Conservation (phyloP, 805 yeast genomes). For the Kazachstania africana region DNA sequence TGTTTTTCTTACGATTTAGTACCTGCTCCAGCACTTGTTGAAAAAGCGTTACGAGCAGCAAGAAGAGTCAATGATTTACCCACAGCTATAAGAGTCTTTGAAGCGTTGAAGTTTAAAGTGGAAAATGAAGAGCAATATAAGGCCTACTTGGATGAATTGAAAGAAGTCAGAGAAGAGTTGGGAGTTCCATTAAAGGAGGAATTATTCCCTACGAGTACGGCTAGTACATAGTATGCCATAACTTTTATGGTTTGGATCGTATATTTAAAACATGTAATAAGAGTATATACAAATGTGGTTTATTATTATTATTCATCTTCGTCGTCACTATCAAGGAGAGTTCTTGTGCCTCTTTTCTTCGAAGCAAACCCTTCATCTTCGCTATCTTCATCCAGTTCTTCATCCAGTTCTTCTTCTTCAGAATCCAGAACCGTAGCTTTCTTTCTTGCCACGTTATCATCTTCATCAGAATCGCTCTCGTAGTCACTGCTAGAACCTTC, state of each 20-base stretch:
- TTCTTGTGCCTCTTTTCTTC: slow-evolving; percentile 10
- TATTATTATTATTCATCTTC: slow-evolving; percentile 8
- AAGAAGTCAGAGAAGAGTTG: slow-evolving; percentile 80
- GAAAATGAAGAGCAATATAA: slow-evolving; percentile 89
- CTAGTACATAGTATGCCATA: no score
- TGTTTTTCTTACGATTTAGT: slow-evolving; percentile 97
- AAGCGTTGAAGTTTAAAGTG: slow-evolving; percentile 92
- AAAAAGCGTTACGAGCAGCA: slow-evolving; percentile 92
- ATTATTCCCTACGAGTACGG: slow-evolving; percentile 42
- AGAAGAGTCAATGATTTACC: slow-evolving; percentile 99
- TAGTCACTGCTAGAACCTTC: slow-evolving; percentile 25
- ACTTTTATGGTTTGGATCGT: no score
- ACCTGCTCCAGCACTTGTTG: slow-evolving; percentile 93
- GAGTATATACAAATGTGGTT: no score
- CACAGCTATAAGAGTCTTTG: slow-evolving; percentile 96
- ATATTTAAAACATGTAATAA: no score
- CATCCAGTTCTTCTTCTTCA: slow-evolving; percentile 8
- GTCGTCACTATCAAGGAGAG: slow-evolving; percentile 16
- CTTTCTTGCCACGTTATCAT: slow-evolving; percentile 5
- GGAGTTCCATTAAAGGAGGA: slow-evolving; percentile 92
- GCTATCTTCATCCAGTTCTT: slow-evolving; percentile 10
- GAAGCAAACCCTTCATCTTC: slow-evolving; percentile 13
- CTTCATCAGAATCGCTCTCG: slow-evolving; percentile 28
- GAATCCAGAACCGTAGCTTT: slow-evolving; percentile 3
- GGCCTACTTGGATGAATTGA: slow-evolving; percentile 91